Percentiles rank a stretch among this genome's conserved stretches.
phyloP scores from a whole-genome alignment of 257 asterid genomes.

The Ajuga chamaepitys region DNA sequence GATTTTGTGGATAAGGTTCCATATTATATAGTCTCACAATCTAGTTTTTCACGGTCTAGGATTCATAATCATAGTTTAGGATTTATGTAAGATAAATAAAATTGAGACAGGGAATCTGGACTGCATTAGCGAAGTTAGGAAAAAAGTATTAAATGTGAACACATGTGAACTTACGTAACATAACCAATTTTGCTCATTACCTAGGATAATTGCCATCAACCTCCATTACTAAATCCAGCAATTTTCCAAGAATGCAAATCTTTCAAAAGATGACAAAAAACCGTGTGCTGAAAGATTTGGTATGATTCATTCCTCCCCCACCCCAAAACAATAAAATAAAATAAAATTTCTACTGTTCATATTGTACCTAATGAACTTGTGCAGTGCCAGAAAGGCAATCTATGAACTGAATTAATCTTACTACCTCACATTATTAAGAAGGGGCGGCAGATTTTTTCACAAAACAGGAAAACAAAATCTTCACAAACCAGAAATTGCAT shows the following conservation, averaged over 20 bases:
- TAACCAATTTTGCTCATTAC: too few relatives aligned
- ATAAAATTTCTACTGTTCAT: slow-evolving; percentile 4
- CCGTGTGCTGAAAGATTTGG: background rate
- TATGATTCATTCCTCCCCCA: background rate
- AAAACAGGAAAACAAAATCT: slow-evolving; percentile 6
- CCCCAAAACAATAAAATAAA: background rate
- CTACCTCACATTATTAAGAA: background rate
- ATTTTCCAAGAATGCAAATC: background rate
- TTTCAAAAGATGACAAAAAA: background rate
- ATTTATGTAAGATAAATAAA: too few relatives aligned
- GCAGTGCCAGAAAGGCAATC: background rate
- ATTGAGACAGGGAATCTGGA: too few relatives aligned
- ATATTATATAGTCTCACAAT: too few relatives aligned
- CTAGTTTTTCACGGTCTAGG: too few relatives aligned
- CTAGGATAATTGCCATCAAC: background rate
- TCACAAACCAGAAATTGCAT: background rate
- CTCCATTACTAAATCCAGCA: background rate
- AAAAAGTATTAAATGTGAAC: too few relatives aligned
- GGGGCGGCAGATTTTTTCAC: slow-evolving; percentile 20
- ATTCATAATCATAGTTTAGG: too few relatives aligned
- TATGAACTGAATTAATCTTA: background rate
- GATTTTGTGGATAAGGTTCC: too few relatives aligned
- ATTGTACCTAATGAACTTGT: slow-evolving; percentile 4
- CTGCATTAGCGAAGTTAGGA: too few relatives aligned
- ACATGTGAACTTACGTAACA: too few relatives aligned